phyloP scores from a whole-genome alignment of 140 eudicot species.

The Anethum foeniculum region DNA sequence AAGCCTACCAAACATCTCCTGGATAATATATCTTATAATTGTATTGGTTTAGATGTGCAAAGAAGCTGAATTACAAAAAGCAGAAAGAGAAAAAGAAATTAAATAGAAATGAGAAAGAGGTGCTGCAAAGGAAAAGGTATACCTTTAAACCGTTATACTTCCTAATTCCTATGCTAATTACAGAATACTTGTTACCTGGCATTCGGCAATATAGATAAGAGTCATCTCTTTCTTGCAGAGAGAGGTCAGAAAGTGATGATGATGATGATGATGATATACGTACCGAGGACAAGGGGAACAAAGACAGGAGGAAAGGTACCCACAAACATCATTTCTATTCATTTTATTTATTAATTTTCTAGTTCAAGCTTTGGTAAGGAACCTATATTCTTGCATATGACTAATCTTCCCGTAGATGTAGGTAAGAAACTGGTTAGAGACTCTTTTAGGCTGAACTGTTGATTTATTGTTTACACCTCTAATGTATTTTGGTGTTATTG shows the following conservation, averaged over 20 bases:
- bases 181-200: background rate
- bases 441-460: background rate
- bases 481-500: background rate
- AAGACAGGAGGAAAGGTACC: conserved; percentile 51
- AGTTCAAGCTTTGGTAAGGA: background rate
- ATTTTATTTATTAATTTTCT: background rate
- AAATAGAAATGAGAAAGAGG: conserved; percentile 41
- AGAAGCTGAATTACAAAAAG: conserved; percentile 69
- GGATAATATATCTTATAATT: background rate
- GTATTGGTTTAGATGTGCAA: conserved; percentile 54
- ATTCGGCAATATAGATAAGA: background rate
- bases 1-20: background rate
- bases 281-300: conserved; percentile 27
- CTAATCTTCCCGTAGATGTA: background rate
- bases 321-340: background rate
- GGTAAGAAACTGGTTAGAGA: background rate
- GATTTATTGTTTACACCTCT: background rate
- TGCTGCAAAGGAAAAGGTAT: conserved; percentile 56
- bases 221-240: conserved; percentile 32
- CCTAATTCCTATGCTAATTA: background rate
- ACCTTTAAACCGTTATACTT: background rate
- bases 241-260: conserved; percentile 46
- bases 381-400: background rate
- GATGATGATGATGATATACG: conserved; percentile 43
- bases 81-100: conserved; percentile 50